These are phyloP conservation scores for Ceratonia siliqua DNA, from an alignment of 306 rosid genomes.

Conservation along the genomic window DNA sequence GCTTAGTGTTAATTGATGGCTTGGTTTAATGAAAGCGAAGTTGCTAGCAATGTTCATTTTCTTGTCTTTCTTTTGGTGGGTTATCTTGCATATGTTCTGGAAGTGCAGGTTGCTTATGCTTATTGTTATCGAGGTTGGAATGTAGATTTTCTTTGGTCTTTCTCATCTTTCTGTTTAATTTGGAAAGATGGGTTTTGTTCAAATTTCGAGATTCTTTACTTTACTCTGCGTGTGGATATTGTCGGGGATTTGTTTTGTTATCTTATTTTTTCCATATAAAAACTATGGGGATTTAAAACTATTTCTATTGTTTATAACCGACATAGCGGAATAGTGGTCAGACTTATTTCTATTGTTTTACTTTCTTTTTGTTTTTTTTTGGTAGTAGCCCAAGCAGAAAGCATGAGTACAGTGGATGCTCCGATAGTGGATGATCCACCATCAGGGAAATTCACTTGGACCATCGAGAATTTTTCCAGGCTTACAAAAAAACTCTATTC, in stretches of 20 bases:
- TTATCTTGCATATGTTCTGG: neutral
- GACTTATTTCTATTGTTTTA: neutral
- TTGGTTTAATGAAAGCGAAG: neutral
- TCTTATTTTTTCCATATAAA: neutral
- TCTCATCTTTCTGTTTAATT: neutral
- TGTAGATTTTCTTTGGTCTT: neutral
- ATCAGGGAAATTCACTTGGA: conserved; percentile 70
- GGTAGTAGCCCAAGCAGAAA: conserved; percentile 30
- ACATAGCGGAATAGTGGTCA: neutral
- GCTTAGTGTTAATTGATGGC: neutral
- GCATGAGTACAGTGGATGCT: conserved; percentile 27
- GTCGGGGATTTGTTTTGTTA: neutral
- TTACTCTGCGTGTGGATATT: neutral
- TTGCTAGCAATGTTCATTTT: neutral
- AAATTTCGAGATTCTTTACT: neutral
- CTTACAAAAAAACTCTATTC: conserved; percentile 63
- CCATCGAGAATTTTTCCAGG: conserved; percentile 65
- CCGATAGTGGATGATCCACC: conserved; percentile 67
- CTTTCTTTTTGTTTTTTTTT: neutral
- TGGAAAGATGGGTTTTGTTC: neutral
- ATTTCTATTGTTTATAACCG: neutral
- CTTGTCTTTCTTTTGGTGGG: neutral
- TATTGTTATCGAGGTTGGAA: neutral
- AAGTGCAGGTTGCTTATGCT: neutral
- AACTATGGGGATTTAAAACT: neutral